Percentiles rank a stretch among this genome's conserved stretches.
These are phyloP conservation scores for Pyricularia pennisetigena DNA, from an alignment of 2,329 filamentous ascomycete genomes.

Conservation along the genomic window DNA sequence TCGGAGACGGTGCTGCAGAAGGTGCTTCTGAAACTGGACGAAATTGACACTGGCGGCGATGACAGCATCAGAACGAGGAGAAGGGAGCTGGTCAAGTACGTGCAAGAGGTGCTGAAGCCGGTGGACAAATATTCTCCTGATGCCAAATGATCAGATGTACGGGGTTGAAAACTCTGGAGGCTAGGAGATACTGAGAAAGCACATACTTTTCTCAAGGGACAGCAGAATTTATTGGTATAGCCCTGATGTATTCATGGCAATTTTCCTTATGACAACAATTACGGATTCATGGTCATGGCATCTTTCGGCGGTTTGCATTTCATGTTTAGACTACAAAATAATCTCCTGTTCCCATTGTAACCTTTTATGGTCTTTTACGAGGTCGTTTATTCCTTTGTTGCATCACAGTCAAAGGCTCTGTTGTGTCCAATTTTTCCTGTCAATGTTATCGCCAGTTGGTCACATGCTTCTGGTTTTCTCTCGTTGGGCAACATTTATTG, in stretches of 20 bases:
- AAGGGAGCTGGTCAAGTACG: constrained; percentile 64
- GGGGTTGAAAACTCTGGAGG: background rate
- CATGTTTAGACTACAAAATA: constrained; percentile 3
- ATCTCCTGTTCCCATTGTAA: background rate
- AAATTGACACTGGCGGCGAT: constrained; percentile 63
- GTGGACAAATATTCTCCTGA: constrained; percentile 37
- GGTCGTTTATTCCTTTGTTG: background rate
- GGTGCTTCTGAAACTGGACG: constrained; percentile 67
- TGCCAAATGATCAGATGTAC: background rate
- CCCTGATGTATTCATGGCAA: constrained; percentile 3
- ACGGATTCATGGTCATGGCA: background rate
- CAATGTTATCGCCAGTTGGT: background rate
- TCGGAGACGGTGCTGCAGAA: constrained; percentile 70
- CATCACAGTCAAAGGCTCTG: background rate
- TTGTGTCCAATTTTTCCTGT: background rate
- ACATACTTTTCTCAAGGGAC: background rate
- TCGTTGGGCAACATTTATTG: background rate
- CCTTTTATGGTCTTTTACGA: background rate
- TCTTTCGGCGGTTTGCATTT: background rate
- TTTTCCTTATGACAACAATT: background rate
- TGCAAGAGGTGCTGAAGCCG: constrained; percentile 55
- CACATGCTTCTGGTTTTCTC: background rate
- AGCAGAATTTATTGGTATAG: background rate
- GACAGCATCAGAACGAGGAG: constrained; percentile 51
- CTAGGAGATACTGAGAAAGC: background rate